Percentiles rank a stretch among this genome's conserved stretches.
phyloP scores from a whole-genome alignment of 495 filamentous ascomycete species.

The Aspergillus kassunensis region DNA sequence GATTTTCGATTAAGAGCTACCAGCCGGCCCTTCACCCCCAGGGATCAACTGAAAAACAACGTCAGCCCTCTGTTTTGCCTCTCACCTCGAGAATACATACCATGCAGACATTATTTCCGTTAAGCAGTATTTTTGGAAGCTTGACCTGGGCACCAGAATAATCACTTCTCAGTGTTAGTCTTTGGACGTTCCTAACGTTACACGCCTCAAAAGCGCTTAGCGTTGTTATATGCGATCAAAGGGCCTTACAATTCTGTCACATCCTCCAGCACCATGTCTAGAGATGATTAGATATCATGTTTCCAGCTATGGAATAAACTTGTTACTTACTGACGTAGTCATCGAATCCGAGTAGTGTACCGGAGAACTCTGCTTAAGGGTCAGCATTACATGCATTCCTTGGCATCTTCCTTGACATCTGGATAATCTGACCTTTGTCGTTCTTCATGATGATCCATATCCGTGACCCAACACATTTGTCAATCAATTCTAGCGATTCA shows the following conservation, averaged over 20 bases:
- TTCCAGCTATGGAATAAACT: not conserved
- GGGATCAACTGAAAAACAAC: constrained; percentile 65
- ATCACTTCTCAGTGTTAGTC: constrained; percentile 61
- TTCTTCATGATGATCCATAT: constrained; percentile 99
- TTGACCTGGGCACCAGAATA: constrained; percentile 82
- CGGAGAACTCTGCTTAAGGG: constrained; percentile 72
- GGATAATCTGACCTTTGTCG: constrained; percentile 68
- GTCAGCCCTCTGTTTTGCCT: constrained; percentile 16
- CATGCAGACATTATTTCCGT: constrained; percentile 99
- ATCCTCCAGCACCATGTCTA: constrained; percentile 97
- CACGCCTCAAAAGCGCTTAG: not conserved
- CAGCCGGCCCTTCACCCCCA: constrained; percentile 71
- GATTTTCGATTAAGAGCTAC: constrained; percentile 27
- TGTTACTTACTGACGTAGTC: constrained; percentile 95
- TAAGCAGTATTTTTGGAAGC: constrained; percentile 90
- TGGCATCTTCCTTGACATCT: not conserved
- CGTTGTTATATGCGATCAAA: too few species aligned
- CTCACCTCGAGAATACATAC: constrained; percentile 42
- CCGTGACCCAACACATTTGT: constrained; percentile 94
- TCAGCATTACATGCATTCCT: constrained; percentile 13
- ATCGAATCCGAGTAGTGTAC: constrained; percentile 90
- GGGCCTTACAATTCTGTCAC: constrained; percentile 88
- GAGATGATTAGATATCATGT: constrained; percentile 9
- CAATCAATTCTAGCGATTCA: constrained; percentile 74
- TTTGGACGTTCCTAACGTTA: not conserved